Conservation (phyloP, 495 filamentous ascomycete genomes). For the Bathelium albidoporum region DNA sequence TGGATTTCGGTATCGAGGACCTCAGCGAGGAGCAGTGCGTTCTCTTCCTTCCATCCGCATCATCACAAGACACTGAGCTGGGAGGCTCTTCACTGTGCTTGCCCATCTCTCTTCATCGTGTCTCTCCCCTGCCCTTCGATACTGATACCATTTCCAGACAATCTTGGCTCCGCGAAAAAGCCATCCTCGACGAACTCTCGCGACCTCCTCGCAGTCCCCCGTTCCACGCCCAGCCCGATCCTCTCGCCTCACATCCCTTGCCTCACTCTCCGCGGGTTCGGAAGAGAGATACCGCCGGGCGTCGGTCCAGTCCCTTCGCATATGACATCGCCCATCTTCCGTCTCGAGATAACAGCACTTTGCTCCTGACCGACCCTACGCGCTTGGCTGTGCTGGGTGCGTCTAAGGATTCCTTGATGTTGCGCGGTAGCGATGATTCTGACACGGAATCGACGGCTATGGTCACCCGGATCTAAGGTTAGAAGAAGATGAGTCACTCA, state of each 20-base stretch:
- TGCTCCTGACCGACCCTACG: not conserved
- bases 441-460: not conserved
- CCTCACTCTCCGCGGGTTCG: not conserved
- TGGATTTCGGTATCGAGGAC: conserved; percentile 15
- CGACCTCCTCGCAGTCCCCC: not conserved
- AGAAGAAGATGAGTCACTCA: not conserved
- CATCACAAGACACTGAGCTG: not conserved
- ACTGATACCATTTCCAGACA: conserved; percentile 14
- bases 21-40: conserved; percentile 27
- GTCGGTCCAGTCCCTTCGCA: not conserved
- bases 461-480: not conserved
- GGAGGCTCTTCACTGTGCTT: not conserved
- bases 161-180: conserved; percentile 25
- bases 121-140: not conserved
- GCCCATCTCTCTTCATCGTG: not conserved
- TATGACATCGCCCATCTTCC: not conserved
- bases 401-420: not conserved
- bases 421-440: not conserved
- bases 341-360: not conserved
- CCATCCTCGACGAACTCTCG: conserved; percentile 17
- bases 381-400: not conserved
- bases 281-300: not conserved
- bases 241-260: not conserved
- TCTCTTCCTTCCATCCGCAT: not conserved
- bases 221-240: not conserved